phyloP scores from a whole-genome alignment of 2,329 filamentous ascomycete species.

The Chaetomiaceae sp. region DNA sequence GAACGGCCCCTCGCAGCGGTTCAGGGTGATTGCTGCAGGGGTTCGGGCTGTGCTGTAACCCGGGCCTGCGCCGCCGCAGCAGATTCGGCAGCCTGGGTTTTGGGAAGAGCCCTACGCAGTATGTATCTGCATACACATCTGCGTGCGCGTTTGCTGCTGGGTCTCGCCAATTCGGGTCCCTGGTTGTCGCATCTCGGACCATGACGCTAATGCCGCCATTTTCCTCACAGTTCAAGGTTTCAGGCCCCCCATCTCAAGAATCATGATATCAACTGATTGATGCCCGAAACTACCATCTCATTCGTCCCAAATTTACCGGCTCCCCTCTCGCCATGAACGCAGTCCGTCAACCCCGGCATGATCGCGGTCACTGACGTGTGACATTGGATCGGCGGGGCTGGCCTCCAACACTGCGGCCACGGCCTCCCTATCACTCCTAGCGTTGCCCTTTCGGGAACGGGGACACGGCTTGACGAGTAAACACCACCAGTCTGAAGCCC shows the following conservation, averaged over 20 bases:
- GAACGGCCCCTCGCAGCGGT: too few relatives aligned
- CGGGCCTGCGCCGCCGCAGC: too few relatives aligned
- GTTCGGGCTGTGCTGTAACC: too few relatives aligned
- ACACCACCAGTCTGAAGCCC: neutral
- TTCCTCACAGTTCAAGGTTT: too few relatives aligned
- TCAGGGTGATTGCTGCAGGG: too few relatives aligned
- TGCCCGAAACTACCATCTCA: neutral
- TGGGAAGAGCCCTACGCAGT: neutral
- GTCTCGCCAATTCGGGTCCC: neutral
- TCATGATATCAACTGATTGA: neutral
- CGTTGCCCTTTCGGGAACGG: constrained; percentile 14
- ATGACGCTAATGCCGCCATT: too few relatives aligned
- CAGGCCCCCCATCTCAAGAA: neutral
- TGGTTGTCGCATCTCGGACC: neutral
- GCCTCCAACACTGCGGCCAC: constrained; percentile 26
- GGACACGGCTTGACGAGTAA: neutral
- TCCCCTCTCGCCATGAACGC: neutral
- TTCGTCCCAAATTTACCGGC: too few relatives aligned
- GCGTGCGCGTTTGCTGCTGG: neutral
- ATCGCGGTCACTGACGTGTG: constrained; percentile 25
- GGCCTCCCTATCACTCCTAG: constrained; percentile 19
- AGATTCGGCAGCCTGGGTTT: neutral
- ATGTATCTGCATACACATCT: too few relatives aligned
- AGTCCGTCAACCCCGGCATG: constrained; percentile 8
- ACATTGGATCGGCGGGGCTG: constrained; percentile 18